Evolutionary conservation across 805 yeast species (phyloP).

Genomic region (Saturnispora ahearnii): DNA sequence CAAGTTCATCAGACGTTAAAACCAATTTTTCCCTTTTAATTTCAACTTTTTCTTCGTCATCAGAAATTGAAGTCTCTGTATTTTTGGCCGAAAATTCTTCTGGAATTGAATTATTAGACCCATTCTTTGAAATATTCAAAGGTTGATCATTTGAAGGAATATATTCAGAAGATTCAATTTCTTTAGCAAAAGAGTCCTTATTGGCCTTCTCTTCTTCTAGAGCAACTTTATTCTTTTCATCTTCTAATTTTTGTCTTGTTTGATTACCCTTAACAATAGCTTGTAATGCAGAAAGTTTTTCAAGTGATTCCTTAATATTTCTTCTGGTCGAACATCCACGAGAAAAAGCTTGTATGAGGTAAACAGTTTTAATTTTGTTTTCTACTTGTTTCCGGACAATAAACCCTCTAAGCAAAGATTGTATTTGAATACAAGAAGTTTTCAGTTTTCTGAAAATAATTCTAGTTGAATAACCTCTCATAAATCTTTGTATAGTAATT

Average conservation of each 20-base stretch:
- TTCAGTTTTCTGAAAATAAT: conserved; percentile 46
- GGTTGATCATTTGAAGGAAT: neutral
- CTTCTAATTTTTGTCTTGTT: conserved; percentile 52
- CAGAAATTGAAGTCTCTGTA: neutral
- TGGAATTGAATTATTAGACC: neutral
- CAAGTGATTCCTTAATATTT: conserved; percentile 24
- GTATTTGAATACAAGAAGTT: conserved; percentile 46
- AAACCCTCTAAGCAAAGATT: conserved; percentile 54
- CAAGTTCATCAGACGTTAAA: neutral
- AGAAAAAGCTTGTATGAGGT: conserved; percentile 34
- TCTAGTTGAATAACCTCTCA: conserved; percentile 57
- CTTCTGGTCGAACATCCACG: conserved; percentile 46
- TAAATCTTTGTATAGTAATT: conserved; percentile 74
- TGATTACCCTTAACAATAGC: conserved; percentile 39
- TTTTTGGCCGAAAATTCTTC: neutral
- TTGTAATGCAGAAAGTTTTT: conserved; percentile 35
- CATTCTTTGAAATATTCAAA: neutral
- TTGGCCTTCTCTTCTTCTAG: conserved; percentile 33
- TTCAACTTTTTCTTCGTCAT: neutral
- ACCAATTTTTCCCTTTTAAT: neutral
- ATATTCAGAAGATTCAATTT: neutral
- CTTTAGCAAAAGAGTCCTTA: conserved; percentile 12
- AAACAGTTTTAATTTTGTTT: conserved; percentile 42
- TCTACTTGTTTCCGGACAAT: conserved; percentile 45
- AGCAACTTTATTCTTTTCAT: conserved; percentile 73